Evolutionary conservation across 129 eudicot species (phyloP).

Genomic region (Artemisia argyi): DNA sequence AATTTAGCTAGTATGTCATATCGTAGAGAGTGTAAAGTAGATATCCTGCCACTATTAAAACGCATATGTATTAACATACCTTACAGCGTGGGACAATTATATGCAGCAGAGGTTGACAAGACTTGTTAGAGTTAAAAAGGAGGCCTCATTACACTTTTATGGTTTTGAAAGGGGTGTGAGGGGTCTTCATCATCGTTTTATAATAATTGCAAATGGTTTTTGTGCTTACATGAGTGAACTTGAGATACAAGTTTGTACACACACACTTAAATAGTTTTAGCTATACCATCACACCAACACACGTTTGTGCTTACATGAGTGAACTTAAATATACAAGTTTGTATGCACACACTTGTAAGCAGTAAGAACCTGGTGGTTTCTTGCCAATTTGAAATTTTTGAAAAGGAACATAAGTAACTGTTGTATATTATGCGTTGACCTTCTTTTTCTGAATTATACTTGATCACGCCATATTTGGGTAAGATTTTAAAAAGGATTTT

Average conservation of each 20-base stretch:
- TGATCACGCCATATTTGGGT: background rate
- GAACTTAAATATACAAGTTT: background rate
- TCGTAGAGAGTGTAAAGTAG: background rate
- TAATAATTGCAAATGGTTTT: background rate
- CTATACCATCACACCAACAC: no score
- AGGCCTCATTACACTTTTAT: background rate
- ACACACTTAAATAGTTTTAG: no score
- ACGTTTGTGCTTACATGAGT: background rate
- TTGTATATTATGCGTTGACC: background rate
- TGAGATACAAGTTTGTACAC: no score
- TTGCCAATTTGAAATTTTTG: background rate
- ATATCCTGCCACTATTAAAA: background rate
- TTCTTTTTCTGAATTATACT: conserved; percentile 1
- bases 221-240: background rate
- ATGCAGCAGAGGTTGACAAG: background rate
- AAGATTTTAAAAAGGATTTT: background rate
- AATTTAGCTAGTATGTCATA: background rate
- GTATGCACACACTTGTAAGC: background rate
- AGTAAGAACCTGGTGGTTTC: background rate
- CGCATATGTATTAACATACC: background rate
- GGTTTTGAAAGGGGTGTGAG: background rate
- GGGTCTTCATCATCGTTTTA: background rate
- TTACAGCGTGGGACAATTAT: background rate
- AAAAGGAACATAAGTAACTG: background rate
- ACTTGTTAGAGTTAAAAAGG: background rate